Evolutionary conservation across 2,329 filamentous ascomycete genomes (phyloP).

Genomic region (Verticillium nubilum): DNA sequence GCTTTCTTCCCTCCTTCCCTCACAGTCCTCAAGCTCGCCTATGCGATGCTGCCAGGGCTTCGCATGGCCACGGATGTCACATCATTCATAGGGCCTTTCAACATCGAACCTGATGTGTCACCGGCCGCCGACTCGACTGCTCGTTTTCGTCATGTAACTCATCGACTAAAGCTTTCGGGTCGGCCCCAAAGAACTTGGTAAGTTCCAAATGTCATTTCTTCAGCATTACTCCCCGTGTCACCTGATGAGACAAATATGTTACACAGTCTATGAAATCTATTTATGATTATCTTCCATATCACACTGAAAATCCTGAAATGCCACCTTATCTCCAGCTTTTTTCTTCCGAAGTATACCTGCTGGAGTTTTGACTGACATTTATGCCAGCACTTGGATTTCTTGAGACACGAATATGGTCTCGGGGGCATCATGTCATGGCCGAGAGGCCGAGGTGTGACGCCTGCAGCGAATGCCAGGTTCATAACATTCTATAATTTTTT

Average conservation of each 20-base stretch:
- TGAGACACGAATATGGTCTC: too few relatives aligned
- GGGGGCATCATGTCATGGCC: too few relatives aligned
- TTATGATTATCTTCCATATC: constrained; percentile 1
- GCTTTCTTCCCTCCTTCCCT: too few relatives aligned
- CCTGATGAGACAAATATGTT: constrained; percentile 3
- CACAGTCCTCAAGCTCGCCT: too few relatives aligned
- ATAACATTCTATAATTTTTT: too few relatives aligned
- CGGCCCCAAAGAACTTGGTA: not conserved
- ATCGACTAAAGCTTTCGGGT: not conserved
- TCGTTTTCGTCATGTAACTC: not conserved
- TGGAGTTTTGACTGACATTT: not conserved
- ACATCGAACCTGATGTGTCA: not conserved
- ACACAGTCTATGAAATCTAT: constrained; percentile 4
- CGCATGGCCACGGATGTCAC: too few relatives aligned
- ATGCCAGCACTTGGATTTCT: too few relatives aligned
- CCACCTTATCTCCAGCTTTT: not conserved
- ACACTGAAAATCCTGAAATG: constrained; percentile 5
- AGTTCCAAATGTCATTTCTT: not conserved
- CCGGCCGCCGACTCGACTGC: not conserved
- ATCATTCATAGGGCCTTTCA: not conserved
- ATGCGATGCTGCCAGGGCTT: too few relatives aligned
- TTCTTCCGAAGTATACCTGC: not conserved
- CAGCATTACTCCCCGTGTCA: not conserved
- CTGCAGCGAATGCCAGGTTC: too few relatives aligned
- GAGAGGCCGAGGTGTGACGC: too few relatives aligned